Evolutionary conservation across 352 stramenopile species (phyloP), one percentile per base, ranked within the genome.

Genomic region (Hyaloperonospora arabidopsidis): DNA sequence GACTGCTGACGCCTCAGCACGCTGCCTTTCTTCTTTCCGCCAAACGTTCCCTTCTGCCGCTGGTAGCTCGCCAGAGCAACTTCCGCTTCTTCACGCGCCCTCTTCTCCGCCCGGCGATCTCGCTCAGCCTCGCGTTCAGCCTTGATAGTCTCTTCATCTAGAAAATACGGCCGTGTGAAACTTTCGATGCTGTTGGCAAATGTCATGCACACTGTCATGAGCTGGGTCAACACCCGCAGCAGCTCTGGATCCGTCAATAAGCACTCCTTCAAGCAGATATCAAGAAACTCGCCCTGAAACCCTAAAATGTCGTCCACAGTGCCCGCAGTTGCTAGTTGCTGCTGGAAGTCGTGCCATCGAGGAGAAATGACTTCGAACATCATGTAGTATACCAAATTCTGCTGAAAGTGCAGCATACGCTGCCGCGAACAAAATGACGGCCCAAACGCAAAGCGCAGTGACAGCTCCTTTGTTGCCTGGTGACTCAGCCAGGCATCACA

Each of bases 341-440:
- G 73, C 60, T 97, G 76, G 46, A 98, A 80, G 14, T 86, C 77
- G 52, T 96, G 84, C 86, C 86, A 97, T 25, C 91, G 84, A 2
- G 93, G 89, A 0, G 95, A 95, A 51, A 98, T 96, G 5, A 98
- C 95, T 52, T 95, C 96, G 44, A 98, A 96, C 79, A 97, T 98
- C 76, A 98, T 97, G 66, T 98, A 99, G 68, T 98, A 98, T 21
- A 98, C 86, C 23, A 99, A 93, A 60, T 98, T 99, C 57, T 98
- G 95, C 57, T 98, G 80, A 63, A 99, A 99, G 68, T 99, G 97
- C 7, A 98, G 76, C 97, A 99, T 99, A n/a, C 96, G 76, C 49
- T 98, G 92, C 18, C 96, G 82, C 21, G 99, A 67, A 49, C 89
- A 90, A 65, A 98, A 98, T 5, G 95, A 97, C 28, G 74, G 81